Evolutionary conservation across 306 rosid species (phyloP).

Genomic region (Acacia confusa): DNA sequence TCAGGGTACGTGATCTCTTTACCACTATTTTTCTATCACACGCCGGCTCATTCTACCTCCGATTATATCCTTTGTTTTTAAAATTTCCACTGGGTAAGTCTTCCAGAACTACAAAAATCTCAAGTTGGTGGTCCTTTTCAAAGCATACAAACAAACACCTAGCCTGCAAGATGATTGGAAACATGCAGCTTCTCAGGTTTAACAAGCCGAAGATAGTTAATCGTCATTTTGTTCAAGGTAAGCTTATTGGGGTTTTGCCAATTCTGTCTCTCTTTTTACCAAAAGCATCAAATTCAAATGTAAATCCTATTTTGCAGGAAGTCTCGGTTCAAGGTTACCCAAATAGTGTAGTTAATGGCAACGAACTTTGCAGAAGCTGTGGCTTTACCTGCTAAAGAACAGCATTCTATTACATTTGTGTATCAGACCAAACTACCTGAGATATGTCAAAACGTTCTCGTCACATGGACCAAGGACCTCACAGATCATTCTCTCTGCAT

Average conservation of each 20-base stretch:
- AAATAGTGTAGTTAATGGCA: constrained; percentile 33
- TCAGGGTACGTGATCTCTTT: not conserved
- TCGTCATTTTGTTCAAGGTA: constrained; percentile 29
- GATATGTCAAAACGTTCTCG: constrained; percentile 26
- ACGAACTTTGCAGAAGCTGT: constrained; percentile 25
- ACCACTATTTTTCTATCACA: constrained; percentile 14
- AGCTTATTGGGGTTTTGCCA: constrained; percentile 12
- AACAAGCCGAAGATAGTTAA: not conserved
- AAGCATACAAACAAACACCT: not conserved
- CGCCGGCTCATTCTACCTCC: not conserved
- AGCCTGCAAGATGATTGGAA: constrained; percentile 8
- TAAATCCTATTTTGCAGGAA: constrained; percentile 28
- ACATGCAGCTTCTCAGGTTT: constrained; percentile 13
- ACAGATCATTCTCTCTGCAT: constrained; percentile 45
- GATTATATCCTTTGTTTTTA: not conserved
- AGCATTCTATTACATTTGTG: constrained; percentile 35
- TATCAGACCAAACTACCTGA: constrained; percentile 49
- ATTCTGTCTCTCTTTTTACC: not conserved
- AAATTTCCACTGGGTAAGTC: not conserved
- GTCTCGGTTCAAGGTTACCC: constrained; percentile 1
- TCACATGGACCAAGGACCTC: constrained; percentile 53
- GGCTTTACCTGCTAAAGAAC: constrained; percentile 29
- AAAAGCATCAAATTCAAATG: constrained; percentile 9
- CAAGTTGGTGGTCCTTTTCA: not conserved
- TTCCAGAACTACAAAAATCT: not conserved